Conservation (phyloP, 345 rosid species). For the Eutrema yunnanense region DNA sequence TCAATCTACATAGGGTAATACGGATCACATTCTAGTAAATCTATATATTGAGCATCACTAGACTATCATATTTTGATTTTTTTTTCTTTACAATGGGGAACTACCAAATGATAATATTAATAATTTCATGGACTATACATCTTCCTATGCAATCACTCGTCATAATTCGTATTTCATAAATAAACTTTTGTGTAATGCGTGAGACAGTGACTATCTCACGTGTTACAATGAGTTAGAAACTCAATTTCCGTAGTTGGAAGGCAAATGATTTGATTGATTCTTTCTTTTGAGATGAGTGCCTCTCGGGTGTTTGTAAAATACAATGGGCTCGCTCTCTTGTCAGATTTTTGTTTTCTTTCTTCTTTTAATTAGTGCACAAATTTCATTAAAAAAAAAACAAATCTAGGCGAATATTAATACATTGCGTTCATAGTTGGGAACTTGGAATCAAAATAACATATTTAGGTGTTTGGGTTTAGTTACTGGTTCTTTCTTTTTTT, state of each 20-base stretch:
- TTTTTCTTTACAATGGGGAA: not conserved
- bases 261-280: constrained; percentile 2
- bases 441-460: too few relatives aligned
- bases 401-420: too few relatives aligned
- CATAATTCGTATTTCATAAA: not conserved
- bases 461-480: too few relatives aligned
- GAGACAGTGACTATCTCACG: constrained; percentile 11
- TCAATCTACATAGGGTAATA: too few relatives aligned
- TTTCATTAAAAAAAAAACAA: not conserved
- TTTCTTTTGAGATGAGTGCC: not conserved
- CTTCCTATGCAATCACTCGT: not conserved
- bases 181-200: not conserved
- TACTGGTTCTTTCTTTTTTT: not conserved
- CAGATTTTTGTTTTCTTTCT: not conserved
- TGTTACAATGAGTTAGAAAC: not conserved
- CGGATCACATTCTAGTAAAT: too few relatives aligned
- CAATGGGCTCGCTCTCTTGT: not conserved
- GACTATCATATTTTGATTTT: not conserved
- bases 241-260: constrained; percentile 4
- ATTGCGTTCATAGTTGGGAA: too few relatives aligned
- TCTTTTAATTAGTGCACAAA: not conserved
- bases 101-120: not conserved
- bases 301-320: not conserved
- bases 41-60: not conserved
- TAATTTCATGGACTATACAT: not conserved